A percentile compares a stretch with the other conserved stretches of the same genome.
phyloP scores from a whole-genome alignment of 2,329 filamentous ascomycete genomes.

The Botrytis pseudocinerea region DNA sequence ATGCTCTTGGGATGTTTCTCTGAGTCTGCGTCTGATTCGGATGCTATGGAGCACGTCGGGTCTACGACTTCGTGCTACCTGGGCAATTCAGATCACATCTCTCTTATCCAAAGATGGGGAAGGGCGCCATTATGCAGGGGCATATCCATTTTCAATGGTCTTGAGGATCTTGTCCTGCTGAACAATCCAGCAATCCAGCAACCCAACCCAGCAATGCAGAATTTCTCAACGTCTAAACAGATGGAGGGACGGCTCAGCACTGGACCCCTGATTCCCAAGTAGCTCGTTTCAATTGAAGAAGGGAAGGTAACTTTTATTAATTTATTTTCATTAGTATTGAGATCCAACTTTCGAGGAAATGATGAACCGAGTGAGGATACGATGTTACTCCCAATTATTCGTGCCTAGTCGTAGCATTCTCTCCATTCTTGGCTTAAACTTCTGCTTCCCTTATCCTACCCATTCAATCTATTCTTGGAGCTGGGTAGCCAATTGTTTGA shows the following conservation, averaged over 20 bases:
- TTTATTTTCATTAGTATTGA: background rate
- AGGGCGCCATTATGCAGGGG: constrained; percentile 12
- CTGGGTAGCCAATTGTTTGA: constrained; percentile 1
- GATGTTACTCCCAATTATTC: constrained; percentile 15
- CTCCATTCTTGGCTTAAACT: constrained; percentile 12
- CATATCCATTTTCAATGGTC: constrained; percentile 4
- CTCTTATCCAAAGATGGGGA: background rate
- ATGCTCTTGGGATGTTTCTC: background rate
- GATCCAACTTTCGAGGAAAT: background rate
- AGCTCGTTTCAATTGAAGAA: constrained; percentile 10
- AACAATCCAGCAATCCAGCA: background rate
- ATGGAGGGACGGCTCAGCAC: background rate
- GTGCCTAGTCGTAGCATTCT: background rate
- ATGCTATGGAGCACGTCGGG: background rate
- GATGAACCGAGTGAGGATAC: constrained; percentile 4
- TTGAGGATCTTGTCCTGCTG: constrained; percentile 15
- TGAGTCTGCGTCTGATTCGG: background rate
- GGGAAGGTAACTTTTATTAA: constrained; percentile 7
- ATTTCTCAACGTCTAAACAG: background rate
- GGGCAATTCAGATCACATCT: background rate
- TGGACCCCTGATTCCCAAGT: background rate
- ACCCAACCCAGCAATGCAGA: background rate
- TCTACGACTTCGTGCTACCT: background rate
- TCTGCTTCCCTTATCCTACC: background rate
- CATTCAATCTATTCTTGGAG: constrained; percentile 2